phyloP scores from a whole-genome alignment of 495 filamentous ascomycete species.

The Aspergillus hancockii region DNA sequence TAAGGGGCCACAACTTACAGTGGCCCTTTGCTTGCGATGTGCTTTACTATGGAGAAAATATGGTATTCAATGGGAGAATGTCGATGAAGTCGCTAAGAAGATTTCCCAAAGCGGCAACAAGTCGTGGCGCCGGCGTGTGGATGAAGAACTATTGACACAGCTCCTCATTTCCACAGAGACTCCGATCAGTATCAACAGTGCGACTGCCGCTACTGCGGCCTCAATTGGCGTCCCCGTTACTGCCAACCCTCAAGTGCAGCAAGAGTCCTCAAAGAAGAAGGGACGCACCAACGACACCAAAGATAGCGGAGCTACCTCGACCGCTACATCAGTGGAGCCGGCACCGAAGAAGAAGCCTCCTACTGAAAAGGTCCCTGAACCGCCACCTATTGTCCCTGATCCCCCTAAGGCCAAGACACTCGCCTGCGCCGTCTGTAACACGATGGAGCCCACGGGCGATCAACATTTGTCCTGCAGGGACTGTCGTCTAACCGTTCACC shows the following conservation, averaged over 20 bases:
- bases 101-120: conserved; percentile 78
- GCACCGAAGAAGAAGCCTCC: conserved; percentile 61
- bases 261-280: conserved; percentile 62
- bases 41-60: conserved; percentile 92
- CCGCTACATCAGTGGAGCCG: conserved; percentile 46
- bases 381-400: conserved; percentile 64
- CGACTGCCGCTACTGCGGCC: conserved; percentile 47
- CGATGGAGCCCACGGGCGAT: conserved; percentile 69
- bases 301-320: conserved; percentile 50
- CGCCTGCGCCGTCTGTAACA: conserved; percentile 82
- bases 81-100: conserved; percentile 93
- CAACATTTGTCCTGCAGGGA: conserved; percentile 76
- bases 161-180: conserved; percentile 59
- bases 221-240: conserved; percentile 45
- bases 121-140: conserved; percentile 82
- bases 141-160: conserved; percentile 89
- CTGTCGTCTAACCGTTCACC: conserved; percentile 91
- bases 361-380: conserved; percentile 56
- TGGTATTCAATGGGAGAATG: conserved; percentile 91
- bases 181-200: conserved; percentile 45
- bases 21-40: conserved; percentile 87
- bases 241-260: conserved; percentile 43
- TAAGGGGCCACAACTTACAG: conserved; percentile 72
- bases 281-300: conserved; percentile 48
- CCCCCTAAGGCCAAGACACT: conserved; percentile 73